Percentiles rank a stretch among this genome's conserved stretches.
phyloP scores from a whole-genome alignment of 495 filamentous ascomycete species.

The Hyaloscypha bicolor region DNA sequence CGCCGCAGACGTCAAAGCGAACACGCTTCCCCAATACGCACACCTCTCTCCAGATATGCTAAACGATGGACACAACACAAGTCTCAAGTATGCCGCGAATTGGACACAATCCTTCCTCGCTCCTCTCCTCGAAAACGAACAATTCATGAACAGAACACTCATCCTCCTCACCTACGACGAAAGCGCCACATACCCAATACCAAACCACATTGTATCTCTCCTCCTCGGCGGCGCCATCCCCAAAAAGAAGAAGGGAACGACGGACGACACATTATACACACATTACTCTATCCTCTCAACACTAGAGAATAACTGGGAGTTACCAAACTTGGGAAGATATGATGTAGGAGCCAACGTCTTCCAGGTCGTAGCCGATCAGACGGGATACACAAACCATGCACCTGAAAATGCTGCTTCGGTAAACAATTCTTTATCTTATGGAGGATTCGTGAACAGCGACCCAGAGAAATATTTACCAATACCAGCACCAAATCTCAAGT shows the following conservation, averaged over 20 bases:
- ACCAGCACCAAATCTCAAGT: slow-evolving; percentile 46
- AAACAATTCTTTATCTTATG: slow-evolving; percentile 65
- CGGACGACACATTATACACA: slow-evolving; percentile 69
- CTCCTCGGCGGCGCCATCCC: slow-evolving; percentile 67
- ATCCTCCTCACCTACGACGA: slow-evolving; percentile 72
- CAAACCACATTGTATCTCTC: slow-evolving; percentile 63
- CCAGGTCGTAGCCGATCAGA: slow-evolving; percentile 57
- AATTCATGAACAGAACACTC: slow-evolving; percentile 65
- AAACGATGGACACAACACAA: slow-evolving; percentile 70
- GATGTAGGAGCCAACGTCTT: slow-evolving; percentile 74
- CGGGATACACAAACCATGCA: slow-evolving; percentile 59
- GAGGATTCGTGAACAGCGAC: slow-evolving; percentile 53
- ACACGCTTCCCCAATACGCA: slow-evolving; percentile 65
- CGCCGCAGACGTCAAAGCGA: slow-evolving; percentile 52
- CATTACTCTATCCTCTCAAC: slow-evolving; percentile 71
- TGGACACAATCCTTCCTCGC: slow-evolving; percentile 62
- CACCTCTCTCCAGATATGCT: slow-evolving; percentile 75
- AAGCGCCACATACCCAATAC: slow-evolving; percentile 53
- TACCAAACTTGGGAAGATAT: slow-evolving; percentile 68
- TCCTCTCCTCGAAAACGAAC: slow-evolving; percentile 56
- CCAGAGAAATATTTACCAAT: slow-evolving; percentile 34
- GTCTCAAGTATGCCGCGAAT: slow-evolving; percentile 57
- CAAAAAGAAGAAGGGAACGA: slow-evolving; percentile 54
- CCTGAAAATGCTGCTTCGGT: slow-evolving; percentile 57
- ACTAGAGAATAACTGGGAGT: slow-evolving; percentile 66